Percentiles rank a stretch among this genome's conserved stretches.
Conservation (phyloP, 1,284 basidiomycete genomes). For the Puccinia horiana region DNA sequence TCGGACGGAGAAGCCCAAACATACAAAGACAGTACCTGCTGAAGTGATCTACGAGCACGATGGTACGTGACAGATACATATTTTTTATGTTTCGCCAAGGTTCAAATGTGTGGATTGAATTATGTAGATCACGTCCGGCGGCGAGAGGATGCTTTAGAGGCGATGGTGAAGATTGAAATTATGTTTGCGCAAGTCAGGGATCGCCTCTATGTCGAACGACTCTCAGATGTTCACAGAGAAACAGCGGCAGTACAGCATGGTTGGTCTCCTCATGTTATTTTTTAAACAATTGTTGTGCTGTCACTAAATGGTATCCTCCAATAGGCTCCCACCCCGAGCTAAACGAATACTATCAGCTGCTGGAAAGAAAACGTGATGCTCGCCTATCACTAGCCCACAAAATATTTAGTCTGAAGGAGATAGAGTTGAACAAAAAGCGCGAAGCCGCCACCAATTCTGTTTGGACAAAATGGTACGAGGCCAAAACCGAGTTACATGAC, state of each 20-base stretch:
- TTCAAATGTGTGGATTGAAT: background rate
- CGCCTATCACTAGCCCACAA: constrained; percentile 45
- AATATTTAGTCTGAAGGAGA: constrained; percentile 46
- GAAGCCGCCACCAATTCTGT: constrained; percentile 46
- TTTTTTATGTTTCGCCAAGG: background rate
- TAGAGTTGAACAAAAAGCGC: constrained; percentile 45
- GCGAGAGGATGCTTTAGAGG: constrained; percentile 62
- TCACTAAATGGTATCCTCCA: background rate
- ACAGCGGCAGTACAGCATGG: constrained; percentile 64
- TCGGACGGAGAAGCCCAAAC: constrained; percentile 18
- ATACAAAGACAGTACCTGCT: background rate
- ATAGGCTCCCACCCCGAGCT: constrained; percentile 48
- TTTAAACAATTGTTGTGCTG: background rate
- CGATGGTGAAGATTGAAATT: constrained; percentile 64
- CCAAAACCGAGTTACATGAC: constrained; percentile 41
- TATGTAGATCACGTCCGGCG: constrained; percentile 44
- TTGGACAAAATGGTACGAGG: constrained; percentile 48
- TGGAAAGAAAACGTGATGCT: constrained; percentile 42
- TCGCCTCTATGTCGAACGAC: constrained; percentile 64
- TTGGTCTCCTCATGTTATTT: constrained; percentile 53
- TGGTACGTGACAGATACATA: constrained; percentile 26
- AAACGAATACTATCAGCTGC: constrained; percentile 46
- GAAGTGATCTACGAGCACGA: constrained; percentile 43
- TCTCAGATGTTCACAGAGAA: constrained; percentile 64
- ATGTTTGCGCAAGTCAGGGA: constrained; percentile 65